Base-by-base conservation (phyloP, 306 rosid species). In the Sindora glabra region DNA sequence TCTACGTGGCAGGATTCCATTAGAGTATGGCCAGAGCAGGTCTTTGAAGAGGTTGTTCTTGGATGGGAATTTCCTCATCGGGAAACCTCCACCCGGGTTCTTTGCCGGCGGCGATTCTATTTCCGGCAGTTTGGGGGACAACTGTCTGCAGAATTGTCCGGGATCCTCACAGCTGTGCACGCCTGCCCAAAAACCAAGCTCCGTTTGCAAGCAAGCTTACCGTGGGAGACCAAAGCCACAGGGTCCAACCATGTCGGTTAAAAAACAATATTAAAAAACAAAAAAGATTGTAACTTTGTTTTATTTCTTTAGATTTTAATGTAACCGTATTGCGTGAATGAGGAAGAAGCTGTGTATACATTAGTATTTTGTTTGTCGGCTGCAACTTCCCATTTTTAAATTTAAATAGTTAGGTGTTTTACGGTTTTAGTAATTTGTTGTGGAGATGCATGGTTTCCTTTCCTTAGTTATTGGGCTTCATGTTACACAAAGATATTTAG, bases 81-180 rank as follows among this genome's bases (percentile, higher is more conserved):
- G 96, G 14, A 86, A 86, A 38, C 95, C 96, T 21, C 98, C 98
- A 40, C 30, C 89, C 1, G 80, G 44, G 5, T 66, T 91, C 24
- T 63, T 92, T 1, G 53, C 45, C 3, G 73, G 79, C 18, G 73
- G 72, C 0, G 34, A 69, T 7, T 25, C 8, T 5, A 67, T 91
- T 47, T 58, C 88, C 59, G 98, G 98, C 0, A 91, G 98, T 68
- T 67, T 91, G 82, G 98, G 96, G 29, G 73, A 85, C 53, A 91
- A 91, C 78, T 91, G 98, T 60, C 78, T 91, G 39, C 72, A 69
- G 63, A 78, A 59, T 12, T 91, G 98, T 58, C 98, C 98, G 16
- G 65, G 39, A 5, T 69, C 75, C 6, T 89, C 96, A 0, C 66
- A 73, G 66, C 70, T 91, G 77, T 91, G 98, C 58, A 54, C 68